Base-by-base conservation (phyloP, 805 yeast species). In the Ogataea degrootiae region DNA sequence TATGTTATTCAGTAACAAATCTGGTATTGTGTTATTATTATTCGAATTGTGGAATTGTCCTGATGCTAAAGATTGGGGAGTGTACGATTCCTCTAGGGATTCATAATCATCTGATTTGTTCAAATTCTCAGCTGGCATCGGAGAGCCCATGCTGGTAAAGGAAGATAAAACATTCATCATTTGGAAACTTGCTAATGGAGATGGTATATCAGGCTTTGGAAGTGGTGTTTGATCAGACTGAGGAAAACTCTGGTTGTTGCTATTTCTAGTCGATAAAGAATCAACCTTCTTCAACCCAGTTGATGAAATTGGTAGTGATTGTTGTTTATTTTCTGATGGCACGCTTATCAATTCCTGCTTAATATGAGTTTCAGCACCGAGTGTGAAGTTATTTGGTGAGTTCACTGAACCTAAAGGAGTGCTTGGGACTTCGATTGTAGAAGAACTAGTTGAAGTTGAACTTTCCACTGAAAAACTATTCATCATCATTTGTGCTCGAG, bases 81-180 rank as follows among this genome's bases (percentile, higher is more conserved):
- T 31, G 37, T 44, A 48, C 7, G 53, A 53, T 33, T 55, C 58
- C 43, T 55, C 58, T n/a, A 55, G 23, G 4, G 54, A 47, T 15
- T 39, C 48, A 19, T 44, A 53, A 21, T 45, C 44, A 38, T 37
- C 39, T n/a, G 34, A 9, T 35, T 15, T 34, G 34, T 26, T 37
- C 12, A 34, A 23, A 9, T 15, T 19, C 6, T 19, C 6, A 19
- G 14, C 26, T n/a, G 33, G 34, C 7, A 26, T 26, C 11, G 11
- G 9, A 9, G 31, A 26, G 12, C 6, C 11, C 3, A 26, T 26
- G 31, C 31, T 26, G 3, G 31, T 26, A 26, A 26, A 26, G 11
- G 31, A 26, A 8, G 31, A 26, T 11, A 26, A 26, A 3, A 9
- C 12, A 26, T 26, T 26, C 9, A 26, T 6, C 31, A 26, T 26